Percentiles rank a stretch among this genome's conserved stretches.
These are phyloP conservation scores for Annulohypoxylon truncatum DNA, from an alignment of 2,329 filamentous ascomycete genomes.

Conservation along the genomic window DNA sequence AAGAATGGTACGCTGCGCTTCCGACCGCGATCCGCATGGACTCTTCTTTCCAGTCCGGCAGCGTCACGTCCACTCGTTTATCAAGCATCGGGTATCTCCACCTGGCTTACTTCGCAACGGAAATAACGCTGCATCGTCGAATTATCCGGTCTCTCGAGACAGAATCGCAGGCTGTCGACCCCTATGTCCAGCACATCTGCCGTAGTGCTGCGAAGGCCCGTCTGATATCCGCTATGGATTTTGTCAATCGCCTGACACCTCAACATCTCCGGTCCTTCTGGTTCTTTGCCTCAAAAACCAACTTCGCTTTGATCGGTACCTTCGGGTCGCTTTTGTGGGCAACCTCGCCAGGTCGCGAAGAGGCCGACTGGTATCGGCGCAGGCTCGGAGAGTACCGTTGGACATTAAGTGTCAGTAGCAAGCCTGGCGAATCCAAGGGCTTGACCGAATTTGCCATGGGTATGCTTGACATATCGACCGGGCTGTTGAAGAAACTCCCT, in stretches of 20 bases:
- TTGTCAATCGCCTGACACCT: conserved; percentile 90
- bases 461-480: conserved; percentile 78
- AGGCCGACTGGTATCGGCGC: conserved; percentile 91
- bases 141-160: conserved; percentile 83
- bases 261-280: conserved; percentile 91
- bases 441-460: conserved; percentile 79
- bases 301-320: conserved; percentile 94
- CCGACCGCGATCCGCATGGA: conserved; percentile 75
- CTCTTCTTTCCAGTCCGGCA: conserved; percentile 59
- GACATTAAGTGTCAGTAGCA: conserved; percentile 88
- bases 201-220: conserved; percentile 93
- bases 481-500: conserved; percentile 74
- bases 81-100: conserved; percentile 82
- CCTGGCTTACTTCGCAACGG: conserved; percentile 91
- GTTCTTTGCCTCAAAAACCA: conserved; percentile 88
- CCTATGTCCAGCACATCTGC: conserved; percentile 91
- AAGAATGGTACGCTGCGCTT: conserved; percentile 83
- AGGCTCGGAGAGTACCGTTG: conserved; percentile 90
- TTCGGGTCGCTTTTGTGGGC: conserved; percentile 93
- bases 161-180: conserved; percentile 66
- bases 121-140: conserved; percentile 91
- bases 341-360: conserved; percentile 86
- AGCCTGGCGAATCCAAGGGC: conserved; percentile 70
- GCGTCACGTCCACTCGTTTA: conserved; percentile 58
- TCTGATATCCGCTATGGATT: conserved; percentile 95